These are phyloP conservation scores for Colletotrichum sp. DNA, from an alignment of 2,329 filamentous ascomycete species.

Conservation along the genomic window DNA sequence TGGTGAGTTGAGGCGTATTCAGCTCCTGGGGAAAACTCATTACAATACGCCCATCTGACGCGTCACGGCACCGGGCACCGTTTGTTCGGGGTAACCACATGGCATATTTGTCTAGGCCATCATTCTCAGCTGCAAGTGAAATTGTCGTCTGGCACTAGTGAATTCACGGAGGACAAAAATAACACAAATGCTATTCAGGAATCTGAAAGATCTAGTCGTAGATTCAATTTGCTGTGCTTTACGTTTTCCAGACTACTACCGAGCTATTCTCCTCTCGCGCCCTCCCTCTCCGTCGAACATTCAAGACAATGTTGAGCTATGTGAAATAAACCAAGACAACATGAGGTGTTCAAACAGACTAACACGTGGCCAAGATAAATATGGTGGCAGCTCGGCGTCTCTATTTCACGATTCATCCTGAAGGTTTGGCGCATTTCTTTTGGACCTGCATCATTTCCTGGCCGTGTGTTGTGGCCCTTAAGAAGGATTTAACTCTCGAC, in stretches of 20 bases:
- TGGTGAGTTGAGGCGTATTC: not conserved
- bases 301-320: not conserved
- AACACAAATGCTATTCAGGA: not conserved
- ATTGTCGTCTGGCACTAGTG: not conserved
- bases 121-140: not conserved
- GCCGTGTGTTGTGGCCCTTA: not conserved
- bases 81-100: not conserved
- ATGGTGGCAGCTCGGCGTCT: not conserved
- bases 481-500: not conserved
- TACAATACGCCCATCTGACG: not conserved
- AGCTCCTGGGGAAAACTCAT: not conserved
- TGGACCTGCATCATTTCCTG: not conserved
- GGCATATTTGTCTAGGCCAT: not conserved
- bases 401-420: not conserved
- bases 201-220: not conserved
- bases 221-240: not conserved
- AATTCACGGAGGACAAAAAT: not conserved
- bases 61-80: not conserved
- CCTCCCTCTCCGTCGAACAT: not conserved
- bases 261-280: not conserved
- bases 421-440: not conserved
- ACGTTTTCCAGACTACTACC: not conserved
- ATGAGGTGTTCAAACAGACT: not conserved
- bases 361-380: not conserved
- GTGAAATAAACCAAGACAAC: not conserved